phyloP scores from a whole-genome alignment of 306 rosid species.

The Alnus glutinosa region DNA sequence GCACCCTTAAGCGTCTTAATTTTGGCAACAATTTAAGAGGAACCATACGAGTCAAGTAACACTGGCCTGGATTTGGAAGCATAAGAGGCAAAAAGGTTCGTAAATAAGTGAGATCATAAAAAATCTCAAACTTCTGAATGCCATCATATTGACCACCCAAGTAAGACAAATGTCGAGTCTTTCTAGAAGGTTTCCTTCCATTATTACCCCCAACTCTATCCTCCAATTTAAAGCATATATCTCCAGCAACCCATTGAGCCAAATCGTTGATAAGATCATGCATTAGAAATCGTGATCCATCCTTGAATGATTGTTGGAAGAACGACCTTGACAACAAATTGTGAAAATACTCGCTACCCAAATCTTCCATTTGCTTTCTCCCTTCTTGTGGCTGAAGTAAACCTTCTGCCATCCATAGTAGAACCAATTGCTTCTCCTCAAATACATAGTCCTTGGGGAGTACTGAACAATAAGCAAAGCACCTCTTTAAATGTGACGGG shows the following conservation, averaged over 20 bases:
- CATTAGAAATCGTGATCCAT: background rate
- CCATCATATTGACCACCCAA: no score
- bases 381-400: background rate
- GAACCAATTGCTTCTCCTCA: background rate
- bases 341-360: background rate
- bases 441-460: background rate
- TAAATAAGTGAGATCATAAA: conserved; percentile 23
- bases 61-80: no score
- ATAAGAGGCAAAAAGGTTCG: conserved; percentile 54
- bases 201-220: no score
- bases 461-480: conserved; percentile 22
- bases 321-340: background rate
- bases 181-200: background rate
- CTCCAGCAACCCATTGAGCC: background rate
- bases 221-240: fast-evolving
- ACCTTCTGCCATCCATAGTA: conserved; percentile 1
- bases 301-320: background rate
- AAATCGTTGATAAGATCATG: conserved; percentile 18
- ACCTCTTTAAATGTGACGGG: conserved; percentile 2
- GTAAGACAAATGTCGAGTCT: background rate
- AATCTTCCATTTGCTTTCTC: background rate
- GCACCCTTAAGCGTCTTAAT: background rate
- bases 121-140: background rate
- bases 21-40: background rate
- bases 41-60: no score